Evolutionary conservation across 2,329 filamentous ascomycete species (phyloP), one percentile per base, ranked within the genome.

Genomic region (Trichoderma hamatum): DNA sequence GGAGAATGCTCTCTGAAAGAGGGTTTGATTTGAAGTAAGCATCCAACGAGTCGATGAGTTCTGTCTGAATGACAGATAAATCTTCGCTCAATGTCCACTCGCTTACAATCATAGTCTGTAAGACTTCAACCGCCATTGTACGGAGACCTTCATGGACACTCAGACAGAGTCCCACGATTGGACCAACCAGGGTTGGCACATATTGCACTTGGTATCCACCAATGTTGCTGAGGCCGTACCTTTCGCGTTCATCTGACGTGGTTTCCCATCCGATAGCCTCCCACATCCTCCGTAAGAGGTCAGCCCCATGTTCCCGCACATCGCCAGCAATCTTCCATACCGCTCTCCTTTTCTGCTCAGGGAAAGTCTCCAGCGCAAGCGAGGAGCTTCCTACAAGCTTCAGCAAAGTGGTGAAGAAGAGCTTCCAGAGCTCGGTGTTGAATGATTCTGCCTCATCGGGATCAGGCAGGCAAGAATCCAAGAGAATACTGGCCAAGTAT

Each of bases 281-380:
- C 96, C 96, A 99, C 6, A 92, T 95, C 32, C 89, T 87, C 70
- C 91, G 89, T 39, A 99, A 83, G 10, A 99, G 84, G 62, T 95
- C 92, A 4, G 96, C 95, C 19, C 96, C 96, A 72, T 93, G 88
- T 78, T 98, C 94, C 68, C 96, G 88, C 62, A 99, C 93, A 80
- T 99, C 96, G 6, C 96, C 96, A 4, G 95, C 96, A 77, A 99
- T 97, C 82, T 98, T 99, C 96, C 96, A 99, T 1, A 98, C 95
- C 0, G 96, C 95, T 67, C 96, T 86, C 56, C 96, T 86, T 82
- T 98, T 99, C 81, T 99, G 96, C 78, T 99, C 96, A 0, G 96
- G 94, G 76, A 97, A 98, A 0, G 94, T 97, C 78, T 99, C 96
- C 46, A 99, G 86, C 0, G 96, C 94, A 24, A 99, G 85, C 0